Evolutionary conservation across 2,329 filamentous ascomycete species (phyloP).

Genomic region (Allantophomopsis lycopodina): DNA sequence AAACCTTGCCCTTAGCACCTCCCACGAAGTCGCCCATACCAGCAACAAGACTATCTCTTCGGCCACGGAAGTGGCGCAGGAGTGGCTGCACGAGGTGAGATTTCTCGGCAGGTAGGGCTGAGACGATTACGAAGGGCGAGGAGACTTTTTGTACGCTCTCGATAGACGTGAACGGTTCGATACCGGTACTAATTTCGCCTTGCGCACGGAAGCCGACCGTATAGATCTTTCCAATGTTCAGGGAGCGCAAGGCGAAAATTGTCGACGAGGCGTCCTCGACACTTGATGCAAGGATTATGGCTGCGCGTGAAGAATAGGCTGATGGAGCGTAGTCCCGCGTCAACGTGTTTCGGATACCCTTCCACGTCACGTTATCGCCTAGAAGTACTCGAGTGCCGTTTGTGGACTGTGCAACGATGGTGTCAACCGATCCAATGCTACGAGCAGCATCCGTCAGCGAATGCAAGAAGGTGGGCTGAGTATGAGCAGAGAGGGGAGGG

Average conservation of each 20-base stretch:
- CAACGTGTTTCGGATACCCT: conserved; percentile 69
- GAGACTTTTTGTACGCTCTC: conserved; percentile 72
- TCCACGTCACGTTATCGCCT: conserved; percentile 76
- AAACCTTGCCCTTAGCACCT: conserved; percentile 43
- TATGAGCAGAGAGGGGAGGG: conserved; percentile 44
- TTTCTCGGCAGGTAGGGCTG: conserved; percentile 66
- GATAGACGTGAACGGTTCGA: conserved; percentile 52
- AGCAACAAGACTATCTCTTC: conserved; percentile 13
- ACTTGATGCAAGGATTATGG: conserved; percentile 59
- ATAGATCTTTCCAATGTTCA: conserved; percentile 68
- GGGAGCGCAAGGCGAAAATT: conserved; percentile 64
- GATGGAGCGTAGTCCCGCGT: conserved; percentile 73
- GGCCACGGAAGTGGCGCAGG: conserved; percentile 54
- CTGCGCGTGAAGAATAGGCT: conserved; percentile 63
- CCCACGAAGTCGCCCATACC: conserved; percentile 6
- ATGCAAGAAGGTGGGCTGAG: conserved; percentile 41
- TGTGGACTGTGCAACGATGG: conserved; percentile 50
- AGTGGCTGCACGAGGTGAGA: conserved; percentile 66
- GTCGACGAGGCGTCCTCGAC: conserved; percentile 65
- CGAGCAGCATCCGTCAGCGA: conserved; percentile 62
- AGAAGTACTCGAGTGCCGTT: conserved; percentile 41
- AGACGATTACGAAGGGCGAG: conserved; percentile 70
- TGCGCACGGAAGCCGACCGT: conserved; percentile 68
- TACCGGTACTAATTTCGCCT: conserved; percentile 45
- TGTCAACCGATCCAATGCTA: conserved; percentile 71